Evolutionary conservation across 2,329 filamentous ascomycete species (phyloP).

Genomic region (Cordyceps tenuipes): DNA sequence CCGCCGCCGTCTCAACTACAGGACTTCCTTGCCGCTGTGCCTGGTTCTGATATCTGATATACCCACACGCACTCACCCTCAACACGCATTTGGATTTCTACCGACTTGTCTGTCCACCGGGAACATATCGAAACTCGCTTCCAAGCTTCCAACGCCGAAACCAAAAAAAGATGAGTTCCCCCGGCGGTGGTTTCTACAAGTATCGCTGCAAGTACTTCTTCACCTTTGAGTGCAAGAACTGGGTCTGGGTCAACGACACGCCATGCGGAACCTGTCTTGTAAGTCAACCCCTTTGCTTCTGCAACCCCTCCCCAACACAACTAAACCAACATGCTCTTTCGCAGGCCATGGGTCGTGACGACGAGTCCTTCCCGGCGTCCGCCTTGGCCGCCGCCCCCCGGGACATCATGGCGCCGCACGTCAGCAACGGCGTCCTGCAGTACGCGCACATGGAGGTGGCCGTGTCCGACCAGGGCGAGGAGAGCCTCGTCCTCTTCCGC

Average conservation of each 20-base stretch:
- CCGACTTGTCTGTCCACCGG: neutral
- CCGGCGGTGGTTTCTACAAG: conserved; percentile 41
- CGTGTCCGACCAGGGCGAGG: conserved; percentile 28
- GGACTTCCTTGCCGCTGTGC: neutral
- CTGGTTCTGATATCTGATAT: neutral
- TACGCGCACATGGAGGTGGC: conserved; percentile 41
- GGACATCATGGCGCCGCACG: conserved; percentile 38
- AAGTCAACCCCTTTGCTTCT: neutral
- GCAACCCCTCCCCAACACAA: too few relatives aligned
- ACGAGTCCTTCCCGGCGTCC: conserved; percentile 24
- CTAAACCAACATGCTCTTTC: neutral
- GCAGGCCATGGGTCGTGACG: conserved; percentile 41
- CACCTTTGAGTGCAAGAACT: conserved; percentile 43
- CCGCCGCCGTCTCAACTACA: neutral
- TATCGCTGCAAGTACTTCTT: conserved; percentile 49
- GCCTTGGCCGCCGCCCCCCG: conserved; percentile 23
- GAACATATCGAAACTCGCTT: neutral
- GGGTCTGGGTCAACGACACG: conserved; percentile 45
- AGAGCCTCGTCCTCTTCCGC: conserved; percentile 28
- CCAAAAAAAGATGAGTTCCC: conserved; percentile 20
- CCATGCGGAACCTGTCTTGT: conserved; percentile 36
- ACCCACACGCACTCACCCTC: neutral
- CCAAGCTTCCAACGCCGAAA: neutral
- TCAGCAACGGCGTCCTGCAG: conserved; percentile 36
- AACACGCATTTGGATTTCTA: neutral